phyloP scores from a whole-genome alignment of 805 yeast species.

The Barnettozyma salicaria region DNA sequence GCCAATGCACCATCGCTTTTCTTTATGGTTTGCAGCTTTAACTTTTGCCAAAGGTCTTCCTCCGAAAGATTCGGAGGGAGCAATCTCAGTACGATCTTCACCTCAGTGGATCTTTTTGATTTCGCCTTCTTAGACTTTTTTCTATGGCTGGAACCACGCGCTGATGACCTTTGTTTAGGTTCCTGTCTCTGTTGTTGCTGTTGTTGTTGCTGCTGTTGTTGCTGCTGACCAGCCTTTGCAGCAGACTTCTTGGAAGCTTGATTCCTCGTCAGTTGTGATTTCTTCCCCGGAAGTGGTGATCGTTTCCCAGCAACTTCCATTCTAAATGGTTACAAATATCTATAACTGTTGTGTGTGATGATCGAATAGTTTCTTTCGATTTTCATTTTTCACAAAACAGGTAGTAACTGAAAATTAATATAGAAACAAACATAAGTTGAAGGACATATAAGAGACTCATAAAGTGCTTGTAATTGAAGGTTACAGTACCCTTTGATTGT shows the following conservation, averaged over 20 bases:
- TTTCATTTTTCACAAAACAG: too few relatives aligned
- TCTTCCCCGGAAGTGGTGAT: constrained; percentile 5
- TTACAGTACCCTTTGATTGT: too few relatives aligned
- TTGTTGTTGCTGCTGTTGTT: constrained; percentile 1
- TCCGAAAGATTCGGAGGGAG: constrained; percentile 37
- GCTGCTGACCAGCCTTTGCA: too few relatives aligned
- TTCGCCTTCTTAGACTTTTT: not conserved
- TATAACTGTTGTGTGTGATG: not conserved
- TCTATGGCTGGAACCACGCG: too few relatives aligned
- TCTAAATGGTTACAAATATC: not conserved
- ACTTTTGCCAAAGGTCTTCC: constrained; percentile 26
- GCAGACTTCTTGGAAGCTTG: too few relatives aligned
- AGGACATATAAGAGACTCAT: too few relatives aligned
- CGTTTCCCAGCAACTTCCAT: constrained; percentile 15
- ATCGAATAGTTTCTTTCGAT: too few relatives aligned
- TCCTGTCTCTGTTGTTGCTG: constrained; percentile 10
- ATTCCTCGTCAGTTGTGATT: constrained; percentile 6
- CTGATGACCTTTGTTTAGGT: constrained; percentile 16
- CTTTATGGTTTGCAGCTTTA: constrained; percentile 10
- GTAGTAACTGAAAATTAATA: too few relatives aligned
- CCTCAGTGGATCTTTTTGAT: constrained; percentile 5
- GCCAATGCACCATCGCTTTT: constrained; percentile 9
- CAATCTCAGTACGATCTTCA: constrained; percentile 33
- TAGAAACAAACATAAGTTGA: too few relatives aligned
- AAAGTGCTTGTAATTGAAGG: too few relatives aligned